phyloP scores from a whole-genome alignment of 2,329 filamentous ascomycete genomes.

The Pseudocercospora macadamiae region DNA sequence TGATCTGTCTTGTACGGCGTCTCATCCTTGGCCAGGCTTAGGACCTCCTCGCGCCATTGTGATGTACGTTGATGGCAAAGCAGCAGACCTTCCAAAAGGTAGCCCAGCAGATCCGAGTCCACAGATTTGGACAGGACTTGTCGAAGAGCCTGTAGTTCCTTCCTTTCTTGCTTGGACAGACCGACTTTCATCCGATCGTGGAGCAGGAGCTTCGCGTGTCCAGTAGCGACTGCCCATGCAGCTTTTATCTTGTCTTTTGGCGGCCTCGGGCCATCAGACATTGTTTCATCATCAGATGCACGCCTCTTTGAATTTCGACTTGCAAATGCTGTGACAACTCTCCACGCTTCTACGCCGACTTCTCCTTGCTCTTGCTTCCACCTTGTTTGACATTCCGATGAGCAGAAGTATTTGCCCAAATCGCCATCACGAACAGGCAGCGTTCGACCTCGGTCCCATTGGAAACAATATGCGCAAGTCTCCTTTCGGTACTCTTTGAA shows the following conservation, averaged over 20 bases:
- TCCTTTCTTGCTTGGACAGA: constrained; percentile 20
- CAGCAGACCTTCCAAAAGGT: constrained; percentile 46
- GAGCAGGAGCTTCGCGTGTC: constrained; percentile 19
- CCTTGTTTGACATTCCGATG: constrained; percentile 36
- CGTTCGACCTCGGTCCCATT: constrained; percentile 49
- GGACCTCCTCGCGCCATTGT: constrained; percentile 38
- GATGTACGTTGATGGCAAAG: constrained; percentile 36
- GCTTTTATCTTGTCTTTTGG: constrained; percentile 23
- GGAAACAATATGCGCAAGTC: constrained; percentile 53
- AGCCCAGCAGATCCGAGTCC: constrained; percentile 45
- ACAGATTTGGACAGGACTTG: constrained; percentile 18
- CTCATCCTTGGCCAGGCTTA: constrained; percentile 45
- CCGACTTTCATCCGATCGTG: neutral
- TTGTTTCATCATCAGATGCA: constrained; percentile 13
- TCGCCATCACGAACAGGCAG: constrained; percentile 42
- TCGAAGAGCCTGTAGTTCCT: constrained; percentile 15
- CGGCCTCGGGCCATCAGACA: constrained; percentile 21
- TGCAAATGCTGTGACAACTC: constrained; percentile 29
- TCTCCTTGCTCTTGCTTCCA: constrained; percentile 40
- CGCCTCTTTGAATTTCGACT: constrained; percentile 20
- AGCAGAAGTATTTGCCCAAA: constrained; percentile 50
- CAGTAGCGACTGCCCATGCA: constrained; percentile 28
- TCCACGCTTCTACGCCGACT: constrained; percentile 37
- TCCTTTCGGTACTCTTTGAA: constrained; percentile 52
- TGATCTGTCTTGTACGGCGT: constrained; percentile 46